Conservation (phyloP, 2,329 filamentous ascomycete species). For the Trichophyton rubrum region DNA sequence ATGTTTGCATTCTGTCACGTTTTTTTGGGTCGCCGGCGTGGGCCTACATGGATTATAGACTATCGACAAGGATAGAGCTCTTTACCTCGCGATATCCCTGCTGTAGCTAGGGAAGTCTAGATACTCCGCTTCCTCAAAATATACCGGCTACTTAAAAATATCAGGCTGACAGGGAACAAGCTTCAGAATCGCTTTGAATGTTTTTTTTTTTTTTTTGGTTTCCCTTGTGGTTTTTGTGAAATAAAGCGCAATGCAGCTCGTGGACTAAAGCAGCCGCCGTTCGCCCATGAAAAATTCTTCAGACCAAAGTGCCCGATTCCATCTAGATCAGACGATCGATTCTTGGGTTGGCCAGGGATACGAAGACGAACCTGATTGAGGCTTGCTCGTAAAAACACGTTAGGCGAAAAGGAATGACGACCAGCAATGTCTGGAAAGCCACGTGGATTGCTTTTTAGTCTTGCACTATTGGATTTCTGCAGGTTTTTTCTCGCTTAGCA, state of each 20-base stretch:
- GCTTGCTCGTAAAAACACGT: background rate
- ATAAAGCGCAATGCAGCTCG: background rate
- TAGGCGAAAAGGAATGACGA: background rate
- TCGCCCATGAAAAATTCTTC: background rate
- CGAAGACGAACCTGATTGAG: background rate
- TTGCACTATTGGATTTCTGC: background rate
- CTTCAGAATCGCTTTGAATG: background rate
- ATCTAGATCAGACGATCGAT: background rate
- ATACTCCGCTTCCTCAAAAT: background rate
- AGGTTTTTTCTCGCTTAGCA: background rate
- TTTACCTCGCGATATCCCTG: background rate
- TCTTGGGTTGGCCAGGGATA: background rate
- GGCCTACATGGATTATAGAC: background rate
- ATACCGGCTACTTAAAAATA: background rate
- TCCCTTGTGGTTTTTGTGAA: too few species aligned
- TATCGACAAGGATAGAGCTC: background rate
- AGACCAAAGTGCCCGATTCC: background rate
- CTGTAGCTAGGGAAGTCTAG: background rate
- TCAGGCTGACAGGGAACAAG: background rate
- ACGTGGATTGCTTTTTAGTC: background rate
- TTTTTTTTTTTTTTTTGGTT: background rate
- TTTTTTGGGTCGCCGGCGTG: background rate
- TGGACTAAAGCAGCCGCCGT: background rate
- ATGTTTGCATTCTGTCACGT: background rate
- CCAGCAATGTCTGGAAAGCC: background rate